Evolutionary conservation across 2,329 filamentous ascomycete species (phyloP).

Genomic region (Fusarium anthophilum): DNA sequence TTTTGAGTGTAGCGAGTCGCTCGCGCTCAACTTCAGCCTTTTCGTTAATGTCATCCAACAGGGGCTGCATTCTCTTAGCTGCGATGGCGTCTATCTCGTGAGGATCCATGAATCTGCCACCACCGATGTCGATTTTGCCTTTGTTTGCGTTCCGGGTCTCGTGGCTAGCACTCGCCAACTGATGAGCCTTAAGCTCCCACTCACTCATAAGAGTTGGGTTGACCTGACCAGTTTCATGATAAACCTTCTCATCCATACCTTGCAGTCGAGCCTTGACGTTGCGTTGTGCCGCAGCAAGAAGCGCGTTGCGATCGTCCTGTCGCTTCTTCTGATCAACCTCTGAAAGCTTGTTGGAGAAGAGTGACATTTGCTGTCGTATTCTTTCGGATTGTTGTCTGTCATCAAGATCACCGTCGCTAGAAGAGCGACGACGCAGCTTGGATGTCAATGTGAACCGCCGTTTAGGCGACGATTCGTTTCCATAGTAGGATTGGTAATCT

Average conservation of each 20-base stretch:
- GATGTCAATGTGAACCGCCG: slow-evolving; percentile 61
- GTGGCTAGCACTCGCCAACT: slow-evolving; percentile 72
- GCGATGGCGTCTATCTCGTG: slow-evolving; percentile 84
- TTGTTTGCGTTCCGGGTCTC: slow-evolving; percentile 66
- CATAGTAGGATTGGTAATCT: slow-evolving; percentile 81
- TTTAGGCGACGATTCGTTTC: slow-evolving; percentile 54
- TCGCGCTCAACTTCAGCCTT: slow-evolving; percentile 78
- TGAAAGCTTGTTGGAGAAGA: slow-evolving; percentile 74
- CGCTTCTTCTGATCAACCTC: slow-evolving; percentile 79
- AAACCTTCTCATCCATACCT: slow-evolving; percentile 84
- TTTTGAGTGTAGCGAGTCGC: slow-evolving; percentile 70
- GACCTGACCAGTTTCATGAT: slow-evolving; percentile 77
- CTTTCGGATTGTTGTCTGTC: slow-evolving; percentile 76
- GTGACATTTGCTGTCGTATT: slow-evolving; percentile 82
- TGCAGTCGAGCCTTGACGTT: slow-evolving; percentile 85
- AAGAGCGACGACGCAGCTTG: slow-evolving; percentile 69
- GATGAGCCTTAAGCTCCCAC: slow-evolving; percentile 81
- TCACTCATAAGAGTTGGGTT: slow-evolving; percentile 74
- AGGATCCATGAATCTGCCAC: slow-evolving; percentile 81
- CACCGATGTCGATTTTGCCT: slow-evolving; percentile 75
- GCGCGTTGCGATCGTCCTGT: slow-evolving; percentile 75
- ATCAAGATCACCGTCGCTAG: slow-evolving; percentile 71
- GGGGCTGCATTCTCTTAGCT: slow-evolving; percentile 78
- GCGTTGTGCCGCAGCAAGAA: slow-evolving; percentile 82
- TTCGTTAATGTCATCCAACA: slow-evolving; percentile 84